These are phyloP conservation scores for Tetrahymena malaccensis DNA, from an alignment of 73 alveolate species.

Conservation along the genomic window DNA sequence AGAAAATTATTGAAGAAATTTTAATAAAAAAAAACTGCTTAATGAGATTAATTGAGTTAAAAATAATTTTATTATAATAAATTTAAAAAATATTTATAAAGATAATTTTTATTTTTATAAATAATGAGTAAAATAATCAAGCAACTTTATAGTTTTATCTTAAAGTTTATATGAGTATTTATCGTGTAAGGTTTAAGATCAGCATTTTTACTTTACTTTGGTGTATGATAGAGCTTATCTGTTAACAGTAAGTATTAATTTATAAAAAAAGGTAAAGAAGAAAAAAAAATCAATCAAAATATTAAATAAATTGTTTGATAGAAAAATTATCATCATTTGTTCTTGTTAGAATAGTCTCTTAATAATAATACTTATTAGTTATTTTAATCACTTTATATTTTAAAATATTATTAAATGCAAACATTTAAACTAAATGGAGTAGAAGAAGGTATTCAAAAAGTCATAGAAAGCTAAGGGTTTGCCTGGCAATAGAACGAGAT, in stretches of 20 bases:
- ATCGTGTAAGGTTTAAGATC: not conserved
- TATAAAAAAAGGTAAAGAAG: not conserved
- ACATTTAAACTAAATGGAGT: not conserved
- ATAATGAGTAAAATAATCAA: too few species aligned
- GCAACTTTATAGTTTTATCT: not conserved
- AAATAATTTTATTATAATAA: too few species aligned
- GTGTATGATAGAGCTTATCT: not conserved
- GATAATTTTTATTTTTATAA: too few species aligned
- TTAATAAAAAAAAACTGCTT: not conserved
- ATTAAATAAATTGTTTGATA: not conserved
- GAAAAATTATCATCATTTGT: not conserved
- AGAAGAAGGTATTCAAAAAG: not conserved
- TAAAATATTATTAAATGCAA: not conserved
- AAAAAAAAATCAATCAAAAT: not conserved
- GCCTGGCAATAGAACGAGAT: not conserved
- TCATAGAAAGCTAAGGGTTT: not conserved
- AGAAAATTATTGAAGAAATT: too few species aligned
- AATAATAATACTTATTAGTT: not conserved
- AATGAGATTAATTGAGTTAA: not conserved
- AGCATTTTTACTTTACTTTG: not conserved
- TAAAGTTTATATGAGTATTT: not conserved
- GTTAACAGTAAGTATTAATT: not conserved
- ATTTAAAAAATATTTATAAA: too few species aligned
- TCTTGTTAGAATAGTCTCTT: not conserved
- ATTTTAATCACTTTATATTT: not conserved